phyloP scores from a whole-genome alignment of 177 flowering plant species.

The Vitis hybrid region DNA sequence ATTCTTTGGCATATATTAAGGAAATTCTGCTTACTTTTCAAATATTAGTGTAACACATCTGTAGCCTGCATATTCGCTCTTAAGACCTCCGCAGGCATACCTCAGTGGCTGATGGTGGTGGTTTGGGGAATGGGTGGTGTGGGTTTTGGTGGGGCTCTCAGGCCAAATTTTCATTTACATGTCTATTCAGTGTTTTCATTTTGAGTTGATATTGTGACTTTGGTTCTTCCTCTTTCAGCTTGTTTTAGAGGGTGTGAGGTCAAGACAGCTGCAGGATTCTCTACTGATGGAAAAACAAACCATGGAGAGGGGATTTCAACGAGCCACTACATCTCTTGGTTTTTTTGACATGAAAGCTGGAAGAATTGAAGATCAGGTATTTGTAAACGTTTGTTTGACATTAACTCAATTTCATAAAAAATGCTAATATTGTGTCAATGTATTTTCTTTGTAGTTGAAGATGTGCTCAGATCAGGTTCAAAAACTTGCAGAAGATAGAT shows the following conservation, averaged over 20 bases:
- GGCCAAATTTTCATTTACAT: no score
- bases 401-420: neutral
- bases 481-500: constrained; percentile 61
- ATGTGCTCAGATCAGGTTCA: constrained; percentile 63
- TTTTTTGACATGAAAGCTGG: constrained; percentile 49
- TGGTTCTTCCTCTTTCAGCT: constrained; percentile 52
- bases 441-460: constrained; percentile 53
- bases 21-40: no score
- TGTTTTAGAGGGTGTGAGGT: constrained; percentile 73
- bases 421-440: neutral
- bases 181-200: no score
- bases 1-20: no score
- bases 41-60: no score
- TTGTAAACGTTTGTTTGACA: neutral
- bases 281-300: constrained; percentile 51
- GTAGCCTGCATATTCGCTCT: no score
- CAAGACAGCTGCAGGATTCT: constrained; percentile 61
- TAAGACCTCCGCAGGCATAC: no score
- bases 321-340: constrained; percentile 49
- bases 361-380: constrained; percentile 83
- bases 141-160: no score
- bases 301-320: constrained; percentile 61
- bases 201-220: neutral
- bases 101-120: no score
- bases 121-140: no score